phyloP scores from a whole-genome alignment of 2,329 filamentous ascomycete species.

The Aspergillus pseudoglaucus region DNA sequence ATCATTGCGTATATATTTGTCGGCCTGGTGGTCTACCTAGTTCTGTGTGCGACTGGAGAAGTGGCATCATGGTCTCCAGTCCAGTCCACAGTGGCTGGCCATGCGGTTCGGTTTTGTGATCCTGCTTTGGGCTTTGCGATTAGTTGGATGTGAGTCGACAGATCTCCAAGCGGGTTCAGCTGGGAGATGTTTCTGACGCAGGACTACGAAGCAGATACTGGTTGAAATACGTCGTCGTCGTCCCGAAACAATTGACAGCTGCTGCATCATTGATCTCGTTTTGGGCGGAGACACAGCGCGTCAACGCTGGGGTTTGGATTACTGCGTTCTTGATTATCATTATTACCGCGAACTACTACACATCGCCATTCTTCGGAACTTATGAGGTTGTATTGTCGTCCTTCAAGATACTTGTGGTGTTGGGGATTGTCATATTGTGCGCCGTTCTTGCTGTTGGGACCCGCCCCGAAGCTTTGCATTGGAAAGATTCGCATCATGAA shows the following conservation, averaged over 20 bases:
- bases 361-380: slow-evolving; percentile 61
- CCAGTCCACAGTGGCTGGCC: slow-evolving; percentile 69
- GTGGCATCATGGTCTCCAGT: slow-evolving; percentile 76
- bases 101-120: slow-evolving; percentile 70
- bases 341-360: slow-evolving; percentile 58
- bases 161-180: too few species aligned
- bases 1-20: slow-evolving; percentile 33
- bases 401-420: slow-evolving; percentile 61
- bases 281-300: slow-evolving; percentile 58
- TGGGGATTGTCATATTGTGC: slow-evolving; percentile 58
- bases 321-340: slow-evolving; percentile 60
- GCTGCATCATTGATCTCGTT: slow-evolving; percentile 68
- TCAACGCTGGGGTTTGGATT: slow-evolving; percentile 74
- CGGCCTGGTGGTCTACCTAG: slow-evolving; percentile 59
- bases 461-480: slow-evolving; percentile 60
- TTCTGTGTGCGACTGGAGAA: slow-evolving; percentile 71
- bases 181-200: too few species aligned
- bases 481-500: slow-evolving; percentile 54
- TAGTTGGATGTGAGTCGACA: slow-evolving; percentile 54
- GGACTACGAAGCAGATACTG: slow-evolving; percentile 36
- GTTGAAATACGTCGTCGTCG: slow-evolving; percentile 76
- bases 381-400: slow-evolving; percentile 52
- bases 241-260: slow-evolving; percentile 77
- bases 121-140: slow-evolving; percentile 73
- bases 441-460: slow-evolving; percentile 60